A percentile compares a stretch with the other conserved stretches of the same genome.
Conservation (phyloP, 495 filamentous ascomycete species). For the Aspergillus indologenus region DNA sequence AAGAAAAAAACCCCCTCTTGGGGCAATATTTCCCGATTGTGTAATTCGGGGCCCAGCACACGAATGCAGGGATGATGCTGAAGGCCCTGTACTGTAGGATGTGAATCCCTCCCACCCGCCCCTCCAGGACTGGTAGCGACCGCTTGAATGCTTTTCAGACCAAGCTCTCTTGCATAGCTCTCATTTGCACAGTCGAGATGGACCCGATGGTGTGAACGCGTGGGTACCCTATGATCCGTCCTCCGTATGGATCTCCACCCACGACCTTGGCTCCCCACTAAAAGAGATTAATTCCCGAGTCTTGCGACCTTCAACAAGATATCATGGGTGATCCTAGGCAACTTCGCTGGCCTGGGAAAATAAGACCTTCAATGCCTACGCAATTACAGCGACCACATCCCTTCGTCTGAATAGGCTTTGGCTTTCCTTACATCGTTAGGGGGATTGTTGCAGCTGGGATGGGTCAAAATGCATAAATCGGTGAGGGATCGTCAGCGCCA, state of each 20-base stretch:
- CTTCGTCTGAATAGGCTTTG: neutral
- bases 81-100: neutral
- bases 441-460: neutral
- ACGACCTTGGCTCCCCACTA: neutral
- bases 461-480: neutral
- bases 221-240: constrained; percentile 20
- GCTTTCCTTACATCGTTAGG: neutral
- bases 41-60: neutral
- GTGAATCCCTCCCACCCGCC: neutral
- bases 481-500: neutral
- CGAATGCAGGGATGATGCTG: neutral
- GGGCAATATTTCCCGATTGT: neutral
- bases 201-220: constrained; percentile 18
- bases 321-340: neutral
- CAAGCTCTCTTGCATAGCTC: too few relatives aligned
- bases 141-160: neutral
- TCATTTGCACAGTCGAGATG: constrained; percentile 10
- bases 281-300: neutral
- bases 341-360: neutral
- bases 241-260: constrained; percentile 18
- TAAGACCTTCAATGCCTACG: too few relatives aligned
- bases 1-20: neutral
- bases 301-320: neutral
- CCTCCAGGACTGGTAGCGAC: neutral
- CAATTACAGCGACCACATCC: too few relatives aligned